phyloP scores from a whole-genome alignment of 345 rosid genomes.

The Isatis tinctoria region DNA sequence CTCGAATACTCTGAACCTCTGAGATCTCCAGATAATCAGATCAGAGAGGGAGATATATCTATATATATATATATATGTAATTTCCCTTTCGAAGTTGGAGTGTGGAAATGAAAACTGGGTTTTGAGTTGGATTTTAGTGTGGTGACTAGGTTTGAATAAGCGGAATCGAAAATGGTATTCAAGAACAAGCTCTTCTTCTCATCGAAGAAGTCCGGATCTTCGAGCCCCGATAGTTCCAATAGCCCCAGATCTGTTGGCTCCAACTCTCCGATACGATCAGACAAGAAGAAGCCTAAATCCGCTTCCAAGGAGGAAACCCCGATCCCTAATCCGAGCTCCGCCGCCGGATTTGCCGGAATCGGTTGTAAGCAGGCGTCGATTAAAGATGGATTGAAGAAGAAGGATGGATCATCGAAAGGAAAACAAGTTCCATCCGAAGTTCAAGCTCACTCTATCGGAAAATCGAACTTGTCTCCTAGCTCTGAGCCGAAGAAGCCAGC shows the following conservation, averaged over 20 bases:
- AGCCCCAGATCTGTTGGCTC: slow-evolving; percentile 89
- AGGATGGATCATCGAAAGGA: slow-evolving; percentile 53
- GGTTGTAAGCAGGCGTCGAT: slow-evolving; percentile 48
- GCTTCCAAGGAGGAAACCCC: slow-evolving; percentile 46
- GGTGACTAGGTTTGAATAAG: slow-evolving; percentile 14
- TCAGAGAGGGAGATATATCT: not conserved
- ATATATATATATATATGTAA: no score
- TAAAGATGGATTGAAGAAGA: slow-evolving; percentile 62
- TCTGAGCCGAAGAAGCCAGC: slow-evolving; percentile 41
- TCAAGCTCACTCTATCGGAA: slow-evolving; percentile 32
- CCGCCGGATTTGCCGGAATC: slow-evolving; percentile 19
- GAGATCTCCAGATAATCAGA: slow-evolving; percentile 22
- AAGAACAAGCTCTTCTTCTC: slow-evolving; percentile 93
- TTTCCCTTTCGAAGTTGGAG: slow-evolving; percentile 24
- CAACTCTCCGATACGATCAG: slow-evolving; percentile 85
- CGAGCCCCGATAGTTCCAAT: slow-evolving; percentile 83
- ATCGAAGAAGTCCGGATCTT: slow-evolving; percentile 82
- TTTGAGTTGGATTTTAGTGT: slow-evolving; percentile 3
- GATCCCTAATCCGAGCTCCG: slow-evolving; percentile 21
- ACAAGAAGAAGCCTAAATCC: slow-evolving; percentile 76
- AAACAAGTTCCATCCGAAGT: slow-evolving; percentile 22
- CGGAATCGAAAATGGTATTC: slow-evolving; percentile 64
- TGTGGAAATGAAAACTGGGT: not conserved
- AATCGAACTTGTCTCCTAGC: slow-evolving; percentile 32
- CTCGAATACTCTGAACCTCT: not conserved